Percentiles rank a stretch among this genome's conserved stretches.
These are phyloP conservation scores for Xylariaceae sp. DNA, from an alignment of 2,329 filamentous ascomycete genomes.

Conservation along the genomic window DNA sequence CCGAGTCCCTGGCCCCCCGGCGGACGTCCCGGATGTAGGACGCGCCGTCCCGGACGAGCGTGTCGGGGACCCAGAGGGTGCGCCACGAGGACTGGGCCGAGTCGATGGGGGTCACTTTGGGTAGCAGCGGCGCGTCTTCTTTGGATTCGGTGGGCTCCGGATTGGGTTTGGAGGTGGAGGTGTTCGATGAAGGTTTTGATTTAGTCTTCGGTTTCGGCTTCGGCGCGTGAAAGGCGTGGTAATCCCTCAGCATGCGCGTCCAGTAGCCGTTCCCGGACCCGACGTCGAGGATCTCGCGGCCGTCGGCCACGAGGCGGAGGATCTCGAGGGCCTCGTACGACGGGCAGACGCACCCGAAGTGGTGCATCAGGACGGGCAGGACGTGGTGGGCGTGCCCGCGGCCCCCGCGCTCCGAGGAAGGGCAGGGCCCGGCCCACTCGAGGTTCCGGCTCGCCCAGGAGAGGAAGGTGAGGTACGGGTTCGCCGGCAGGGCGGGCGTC, in stretches of 20 bases:
- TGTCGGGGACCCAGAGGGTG: constrained; percentile 63
- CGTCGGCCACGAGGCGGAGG: constrained; percentile 50
- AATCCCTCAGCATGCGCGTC: constrained; percentile 60
- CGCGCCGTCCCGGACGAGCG: constrained; percentile 54
- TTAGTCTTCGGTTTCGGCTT: too few relatives aligned
- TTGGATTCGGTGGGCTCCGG: constrained; percentile 1
- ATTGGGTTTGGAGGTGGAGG: too few relatives aligned
- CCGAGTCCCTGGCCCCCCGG: constrained; percentile 45
- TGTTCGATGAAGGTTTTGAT: too few relatives aligned
- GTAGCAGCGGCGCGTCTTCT: constrained; percentile 35
- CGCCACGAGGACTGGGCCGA: constrained; percentile 64
- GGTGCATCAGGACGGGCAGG: constrained; percentile 69
- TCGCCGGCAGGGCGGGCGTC: constrained; percentile 33
- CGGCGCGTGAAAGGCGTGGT: constrained; percentile 12
- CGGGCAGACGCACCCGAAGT: constrained; percentile 69
- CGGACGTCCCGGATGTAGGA: constrained; percentile 47
- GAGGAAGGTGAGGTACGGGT: constrained; percentile 66
- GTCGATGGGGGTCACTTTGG: constrained; percentile 54
- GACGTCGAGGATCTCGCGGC: constrained; percentile 55
- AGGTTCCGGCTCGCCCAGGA: constrained; percentile 58
- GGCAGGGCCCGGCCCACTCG: constrained; percentile 59
- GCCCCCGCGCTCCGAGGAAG: constrained; percentile 44
- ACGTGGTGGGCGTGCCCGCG: constrained; percentile 54
- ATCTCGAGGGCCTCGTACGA: constrained; percentile 60
- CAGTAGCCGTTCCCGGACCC: constrained; percentile 73